Conservation (phyloP, 805 yeast genomes). For the Scheffersomyces amazonensis region DNA sequence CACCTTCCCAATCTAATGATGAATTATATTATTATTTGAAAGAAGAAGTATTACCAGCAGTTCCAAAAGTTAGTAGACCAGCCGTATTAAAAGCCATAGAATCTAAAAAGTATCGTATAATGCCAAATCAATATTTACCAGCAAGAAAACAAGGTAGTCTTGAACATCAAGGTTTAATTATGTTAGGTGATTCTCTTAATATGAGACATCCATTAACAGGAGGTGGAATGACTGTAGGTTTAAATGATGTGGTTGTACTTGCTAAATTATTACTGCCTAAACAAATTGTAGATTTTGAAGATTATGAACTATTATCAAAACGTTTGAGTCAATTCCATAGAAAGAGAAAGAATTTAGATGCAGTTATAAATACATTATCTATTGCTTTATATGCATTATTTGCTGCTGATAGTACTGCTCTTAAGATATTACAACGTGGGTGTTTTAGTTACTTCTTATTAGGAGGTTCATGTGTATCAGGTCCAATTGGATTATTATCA, state of each 20-base stretch:
- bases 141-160: constrained; percentile 62
- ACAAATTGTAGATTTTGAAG: constrained; percentile 51
- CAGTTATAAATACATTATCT: constrained; percentile 86
- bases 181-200: constrained; percentile 90
- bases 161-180: constrained; percentile 64
- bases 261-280: constrained; percentile 59
- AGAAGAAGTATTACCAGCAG: constrained; percentile 56
- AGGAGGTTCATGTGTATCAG: constrained; percentile 77
- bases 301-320: constrained; percentile 54
- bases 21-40: constrained; percentile 61
- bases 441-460: constrained; percentile 82
- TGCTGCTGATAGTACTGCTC: constrained; percentile 73
- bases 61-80: constrained; percentile 66
- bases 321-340: constrained; percentile 67
- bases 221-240: constrained; percentile 98
- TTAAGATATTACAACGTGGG: constrained; percentile 75
- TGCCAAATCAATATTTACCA: constrained; percentile 92
- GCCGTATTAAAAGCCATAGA: constrained; percentile 65
- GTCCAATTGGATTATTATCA: constrained; percentile 80
- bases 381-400: constrained; percentile 87
- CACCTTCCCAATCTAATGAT: constrained; percentile 63
- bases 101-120: constrained; percentile 59
- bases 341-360: constrained; percentile 73
- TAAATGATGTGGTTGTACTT: constrained; percentile 75
- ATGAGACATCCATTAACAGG: constrained; percentile 99